Base-by-base conservation (phyloP, 1,284 basidiomycete genomes). In the Earliella scabrosa region DNA sequence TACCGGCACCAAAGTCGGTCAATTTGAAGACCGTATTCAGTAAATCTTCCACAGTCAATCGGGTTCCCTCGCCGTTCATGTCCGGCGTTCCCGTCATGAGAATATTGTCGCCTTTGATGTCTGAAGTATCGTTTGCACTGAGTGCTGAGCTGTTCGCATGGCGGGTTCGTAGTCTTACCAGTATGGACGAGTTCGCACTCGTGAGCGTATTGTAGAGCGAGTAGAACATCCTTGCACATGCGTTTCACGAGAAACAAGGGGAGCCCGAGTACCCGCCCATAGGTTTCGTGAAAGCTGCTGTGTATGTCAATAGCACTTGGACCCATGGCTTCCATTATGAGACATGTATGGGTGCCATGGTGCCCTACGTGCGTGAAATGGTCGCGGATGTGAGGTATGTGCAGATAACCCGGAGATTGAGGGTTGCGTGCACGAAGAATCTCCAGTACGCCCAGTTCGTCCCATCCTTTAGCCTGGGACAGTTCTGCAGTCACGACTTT, bases 21-120 rank as follows among this genome's bases (percentile, higher is more conserved):
- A 55, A 40, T 23, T 55, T 55, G 47, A 45, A 55, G 9, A 1
- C 20, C 6, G 31, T 27, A 27, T 4, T 13, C 24, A 50, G 14
- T 6, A 55, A 34, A 16, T 55, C 53, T n/a, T 21, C 27, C 16
- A 32, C 24, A 23, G 23, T 24, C 7, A 55, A 14, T 24, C 41
- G n/a, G 31, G 35, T 24, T 4, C 16, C 14, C 8, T 16, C 11
- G 18, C 20, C 23, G 5, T 18, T 43, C 21, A 24, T 39, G 23
- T 29, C 1, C 11, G 40, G 16, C 13, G 26, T 26, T 18, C 40
- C 18, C 38, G 43, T 35, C 16, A 55, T 21, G 18, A 55, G 20
- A 10, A 55, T 50, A 39, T 55, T 55, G 41, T 55, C 53, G 8
- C 32, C 34, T 31, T 55, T 55, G 47, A 55, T 44, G 21, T 55